Conservation (phyloP, 2,329 filamentous ascomycete genomes). For the Didymella pinodella region DNA sequence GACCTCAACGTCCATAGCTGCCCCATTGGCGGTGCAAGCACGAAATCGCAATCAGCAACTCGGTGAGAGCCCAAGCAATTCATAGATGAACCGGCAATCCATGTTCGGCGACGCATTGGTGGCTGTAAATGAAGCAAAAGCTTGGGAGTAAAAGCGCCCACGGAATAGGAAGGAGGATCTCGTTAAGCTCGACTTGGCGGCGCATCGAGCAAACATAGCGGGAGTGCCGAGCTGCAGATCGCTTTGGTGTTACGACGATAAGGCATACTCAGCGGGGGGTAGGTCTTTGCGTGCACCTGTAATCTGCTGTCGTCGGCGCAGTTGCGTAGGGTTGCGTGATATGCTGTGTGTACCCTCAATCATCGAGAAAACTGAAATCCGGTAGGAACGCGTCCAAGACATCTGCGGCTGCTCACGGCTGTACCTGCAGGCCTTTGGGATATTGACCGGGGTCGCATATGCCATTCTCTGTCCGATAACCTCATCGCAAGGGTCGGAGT, state of each 20-base stretch:
- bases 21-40: slow-evolving; percentile 22
- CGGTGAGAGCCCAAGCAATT: slow-evolving; percentile 21
- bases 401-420: neutral
- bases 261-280: slow-evolving; percentile 4
- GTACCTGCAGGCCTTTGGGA: neutral
- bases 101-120: slow-evolving; percentile 36
- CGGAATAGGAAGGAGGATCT: slow-evolving; percentile 47
- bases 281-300: neutral
- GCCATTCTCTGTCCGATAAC: slow-evolving; percentile 19
- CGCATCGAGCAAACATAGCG: slow-evolving; percentile 23
- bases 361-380: neutral
- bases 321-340: neutral
- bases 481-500: slow-evolving; percentile 25
- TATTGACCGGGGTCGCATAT: slow-evolving; percentile 18
- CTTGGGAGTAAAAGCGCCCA: slow-evolving; percentile 31
- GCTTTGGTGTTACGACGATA: slow-evolving; percentile 23
- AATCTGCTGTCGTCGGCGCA: neutral
- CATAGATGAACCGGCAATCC: slow-evolving; percentile 33
- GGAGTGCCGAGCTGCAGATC: slow-evolving; percentile 32
- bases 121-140: slow-evolving; percentile 43
- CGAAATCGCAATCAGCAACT: slow-evolving; percentile 35
- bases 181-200: slow-evolving; percentile 39
- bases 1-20: slow-evolving; percentile 27
- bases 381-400: neutral
- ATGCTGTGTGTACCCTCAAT: neutral